Evolutionary conservation across 192 early-diverging fungal genomes (phyloP), one percentile per base, ranked within the genome.

Genomic region (Globomyces pollinis-pini): DNA sequence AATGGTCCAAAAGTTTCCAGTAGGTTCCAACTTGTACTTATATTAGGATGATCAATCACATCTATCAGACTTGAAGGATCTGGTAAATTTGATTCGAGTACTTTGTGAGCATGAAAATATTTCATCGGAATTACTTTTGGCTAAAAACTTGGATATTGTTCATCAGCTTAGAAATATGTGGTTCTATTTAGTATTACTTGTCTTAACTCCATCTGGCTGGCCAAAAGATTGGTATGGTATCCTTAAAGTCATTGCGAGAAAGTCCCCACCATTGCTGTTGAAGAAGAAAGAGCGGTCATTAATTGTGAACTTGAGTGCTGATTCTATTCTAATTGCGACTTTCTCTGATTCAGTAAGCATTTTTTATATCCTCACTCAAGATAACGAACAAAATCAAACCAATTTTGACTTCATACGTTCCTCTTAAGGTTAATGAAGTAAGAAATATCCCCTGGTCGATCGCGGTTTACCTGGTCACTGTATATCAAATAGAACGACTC

Each of bases 111-210:
- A 57, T 3, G 36, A 50, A 26, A 21, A 41, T 13, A 64, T 74
- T 29, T 30, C 31, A 20, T 51, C 39, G 3, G 44, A 68, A 21
- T 68, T 39, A 23, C 21, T 42, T 39, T 9, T 24, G 18, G 38
- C 51, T 59, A 24, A 36, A 7, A 41, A 55, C 23, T n/a, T 21
- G 2, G 88, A 90, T 56, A 72, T 83, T 16, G 76, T 83, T 2
- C 65, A 75, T 29, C 59, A 88, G 24, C 93, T 93, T 73, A 80
- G 94, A 42, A 90, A 91, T 66, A 79, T 90, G 33, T 99, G 96
- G 96, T 84, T 97, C 60, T 86, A 90, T 50, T 77, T 87, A 50
- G 85, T 91, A 2, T 65, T 88, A 11, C 85, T 81, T 64, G 86
- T 93, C 1, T 85, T 90, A 50, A 73, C 86, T 30, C 76, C 83